Evolutionary conservation across 768 basidiomycete species (phyloP).

Genomic region (Cyathus striatus): DNA sequence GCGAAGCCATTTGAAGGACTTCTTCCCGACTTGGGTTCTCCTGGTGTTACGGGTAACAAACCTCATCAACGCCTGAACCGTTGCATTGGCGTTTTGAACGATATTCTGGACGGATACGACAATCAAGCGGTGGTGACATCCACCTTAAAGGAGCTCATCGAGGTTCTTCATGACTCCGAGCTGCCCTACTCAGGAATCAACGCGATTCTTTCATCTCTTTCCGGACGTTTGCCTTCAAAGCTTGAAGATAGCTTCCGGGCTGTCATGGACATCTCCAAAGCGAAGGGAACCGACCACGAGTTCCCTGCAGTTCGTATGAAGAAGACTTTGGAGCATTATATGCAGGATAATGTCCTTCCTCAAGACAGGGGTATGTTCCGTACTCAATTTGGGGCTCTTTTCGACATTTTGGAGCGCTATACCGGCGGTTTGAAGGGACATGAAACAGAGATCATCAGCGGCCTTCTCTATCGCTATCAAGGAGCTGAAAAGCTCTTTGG

Average conservation of each 20-base stretch:
- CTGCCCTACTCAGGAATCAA: constrained; percentile 85
- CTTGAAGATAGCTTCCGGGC: constrained; percentile 84
- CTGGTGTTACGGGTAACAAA: constrained; percentile 83
- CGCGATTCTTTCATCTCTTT: constrained; percentile 81
- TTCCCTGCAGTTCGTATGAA: constrained; percentile 88
- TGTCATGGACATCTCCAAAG: constrained; percentile 69
- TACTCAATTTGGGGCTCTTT: constrained; percentile 61
- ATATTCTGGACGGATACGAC: constrained; percentile 95
- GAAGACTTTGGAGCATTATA: constrained; percentile 80
- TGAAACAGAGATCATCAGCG: constrained; percentile 74
- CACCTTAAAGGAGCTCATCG: constrained; percentile 82
- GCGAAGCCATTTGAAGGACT: constrained; percentile 98
- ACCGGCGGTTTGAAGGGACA: constrained; percentile 80
- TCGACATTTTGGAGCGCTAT: constrained; percentile 77
- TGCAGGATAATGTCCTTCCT: constrained; percentile 74
- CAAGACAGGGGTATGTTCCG: constrained; percentile 82
- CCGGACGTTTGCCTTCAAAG: constrained; percentile 89
- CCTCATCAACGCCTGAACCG: constrained; percentile 80
- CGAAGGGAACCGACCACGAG: constrained; percentile 70
- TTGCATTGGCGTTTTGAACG: constrained; percentile 72
- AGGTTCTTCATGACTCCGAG: constrained; percentile 76
- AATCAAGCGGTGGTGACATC: constrained; percentile 88
- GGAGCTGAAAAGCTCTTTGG: constrained; percentile 90
- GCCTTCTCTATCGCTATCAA: constrained; percentile 73
- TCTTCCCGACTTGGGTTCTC: constrained; percentile 81